These are phyloP conservation scores for Tylopilus sp. DNA, from an alignment of 1,284 basidiomycete genomes.

Conservation along the genomic window DNA sequence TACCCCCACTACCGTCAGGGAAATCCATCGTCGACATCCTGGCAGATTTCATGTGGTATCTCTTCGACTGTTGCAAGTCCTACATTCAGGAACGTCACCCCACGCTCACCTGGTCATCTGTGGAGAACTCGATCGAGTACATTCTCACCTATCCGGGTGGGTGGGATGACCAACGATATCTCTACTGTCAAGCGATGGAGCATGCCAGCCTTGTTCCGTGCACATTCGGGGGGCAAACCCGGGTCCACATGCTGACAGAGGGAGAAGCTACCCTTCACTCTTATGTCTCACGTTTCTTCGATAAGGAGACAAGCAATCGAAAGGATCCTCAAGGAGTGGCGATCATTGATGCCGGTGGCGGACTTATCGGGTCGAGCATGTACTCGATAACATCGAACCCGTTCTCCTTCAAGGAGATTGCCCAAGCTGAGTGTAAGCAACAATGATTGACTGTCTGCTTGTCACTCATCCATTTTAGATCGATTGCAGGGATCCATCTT, in stretches of 20 bases:
- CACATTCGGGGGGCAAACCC: neutral
- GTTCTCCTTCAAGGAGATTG: constrained; percentile 33
- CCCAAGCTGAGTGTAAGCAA: constrained; percentile 35
- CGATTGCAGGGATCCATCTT: neutral
- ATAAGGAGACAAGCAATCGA: neutral
- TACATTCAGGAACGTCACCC: neutral
- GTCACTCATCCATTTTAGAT: neutral
- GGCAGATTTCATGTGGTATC: constrained; percentile 44
- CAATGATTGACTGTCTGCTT: neutral
- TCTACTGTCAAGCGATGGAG: neutral
- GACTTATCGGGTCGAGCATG: neutral
- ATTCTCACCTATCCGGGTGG: neutral
- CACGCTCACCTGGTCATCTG: neutral
- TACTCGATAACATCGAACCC: neutral
- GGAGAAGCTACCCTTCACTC: constrained; percentile 16
- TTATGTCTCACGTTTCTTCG: constrained; percentile 6
- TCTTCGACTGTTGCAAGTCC: neutral
- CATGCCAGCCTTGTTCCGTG: neutral
- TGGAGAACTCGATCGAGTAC: neutral
- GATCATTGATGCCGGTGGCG: neutral
- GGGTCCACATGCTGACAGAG: constrained; percentile 5
- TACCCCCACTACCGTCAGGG: constrained; percentile 26
- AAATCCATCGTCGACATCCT: constrained; percentile 44
- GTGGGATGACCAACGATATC: neutral
- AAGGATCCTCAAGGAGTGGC: neutral